Evolutionary conservation across 2,329 filamentous ascomycete genomes (phyloP).

Genomic region (Hymenoscyphus scutula): DNA sequence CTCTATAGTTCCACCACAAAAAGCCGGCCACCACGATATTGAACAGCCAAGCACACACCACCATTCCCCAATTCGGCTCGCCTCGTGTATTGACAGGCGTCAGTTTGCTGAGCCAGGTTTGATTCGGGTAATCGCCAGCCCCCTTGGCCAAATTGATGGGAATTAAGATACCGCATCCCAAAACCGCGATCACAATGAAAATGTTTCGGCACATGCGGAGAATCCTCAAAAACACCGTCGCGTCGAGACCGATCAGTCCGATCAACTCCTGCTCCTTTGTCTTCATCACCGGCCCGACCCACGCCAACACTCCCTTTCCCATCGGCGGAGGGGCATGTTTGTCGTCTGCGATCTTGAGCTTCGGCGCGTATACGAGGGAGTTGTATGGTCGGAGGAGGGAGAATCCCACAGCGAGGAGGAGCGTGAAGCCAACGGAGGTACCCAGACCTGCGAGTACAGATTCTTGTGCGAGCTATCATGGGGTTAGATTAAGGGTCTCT

Average conservation of each 20-base stretch:
- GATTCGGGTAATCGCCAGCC: constrained; percentile 34
- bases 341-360: constrained; percentile 87
- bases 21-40: constrained; percentile 76
- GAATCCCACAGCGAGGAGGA: constrained; percentile 74
- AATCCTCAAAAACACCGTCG: constrained; percentile 85
- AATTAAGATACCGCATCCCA: constrained; percentile 75
- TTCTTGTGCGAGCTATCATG: constrained; percentile 38
- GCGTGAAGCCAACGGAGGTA: constrained; percentile 74
- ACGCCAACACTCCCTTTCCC: constrained; percentile 83
- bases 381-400: constrained; percentile 89
- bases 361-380: constrained; percentile 88
- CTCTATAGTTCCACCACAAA: constrained; percentile 86
- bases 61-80: constrained; percentile 55
- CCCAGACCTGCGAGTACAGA: constrained; percentile 77
- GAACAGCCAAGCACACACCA: constrained; percentile 61
- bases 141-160: constrained; percentile 69
- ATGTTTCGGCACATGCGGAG: constrained; percentile 90
- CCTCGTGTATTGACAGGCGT: constrained; percentile 57
- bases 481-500: constrained; percentile 14
- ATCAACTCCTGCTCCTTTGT: constrained; percentile 77
- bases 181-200: constrained; percentile 68
- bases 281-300: constrained; percentile 74
- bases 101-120: constrained; percentile 53
- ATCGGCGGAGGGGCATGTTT: constrained; percentile 85
- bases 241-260: constrained; percentile 85